Evolutionary conservation across 495 filamentous ascomycete genomes (phyloP).

Genomic region (Lasiosphaeris hirsuta): DNA sequence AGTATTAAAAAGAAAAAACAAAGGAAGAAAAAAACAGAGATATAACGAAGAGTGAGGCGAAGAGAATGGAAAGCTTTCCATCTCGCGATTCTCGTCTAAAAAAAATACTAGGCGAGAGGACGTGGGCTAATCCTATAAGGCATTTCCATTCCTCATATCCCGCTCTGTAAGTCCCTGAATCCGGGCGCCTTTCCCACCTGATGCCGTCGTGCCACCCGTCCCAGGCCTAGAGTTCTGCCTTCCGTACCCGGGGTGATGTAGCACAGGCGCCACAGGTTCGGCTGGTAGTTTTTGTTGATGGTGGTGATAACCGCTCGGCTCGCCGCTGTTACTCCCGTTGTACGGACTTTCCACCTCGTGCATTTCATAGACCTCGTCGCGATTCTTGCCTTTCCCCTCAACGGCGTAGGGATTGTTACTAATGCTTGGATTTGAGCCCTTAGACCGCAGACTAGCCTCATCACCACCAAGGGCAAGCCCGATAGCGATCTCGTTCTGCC

Average conservation of each 20-base stretch:
- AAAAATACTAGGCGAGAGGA: background rate
- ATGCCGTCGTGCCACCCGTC: conserved; percentile 10
- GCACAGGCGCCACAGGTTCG: conserved; percentile 26
- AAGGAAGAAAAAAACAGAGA: background rate
- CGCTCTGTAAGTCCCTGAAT: background rate
- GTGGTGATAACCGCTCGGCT: background rate
- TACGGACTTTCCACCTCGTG: conserved; percentile 32
- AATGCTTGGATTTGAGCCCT: conserved; percentile 23
- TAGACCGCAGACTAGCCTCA: conserved; percentile 27
- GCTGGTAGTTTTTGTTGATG: conserved; percentile 20
- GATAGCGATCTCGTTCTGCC: conserved; percentile 31
- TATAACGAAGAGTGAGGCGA: no score
- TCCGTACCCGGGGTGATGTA: conserved; percentile 34
- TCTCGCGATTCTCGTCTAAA: background rate
- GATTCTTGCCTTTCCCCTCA: conserved; percentile 33
- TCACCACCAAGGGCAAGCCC: conserved; percentile 36
- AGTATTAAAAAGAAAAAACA: background rate
- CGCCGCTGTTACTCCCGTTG: conserved; percentile 3
- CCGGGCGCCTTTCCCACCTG: background rate
- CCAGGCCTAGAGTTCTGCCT: conserved; percentile 21
- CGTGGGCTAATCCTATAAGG: background rate
- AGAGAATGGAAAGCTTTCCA: no score
- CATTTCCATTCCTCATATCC: background rate
- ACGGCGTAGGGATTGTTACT: conserved; percentile 14
- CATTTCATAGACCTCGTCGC: conserved; percentile 33